Percentiles rank a stretch among this genome's conserved stretches.
phyloP scores from a whole-genome alignment of 495 filamentous ascomycete genomes.

The Recurvomyces mirabilis region DNA sequence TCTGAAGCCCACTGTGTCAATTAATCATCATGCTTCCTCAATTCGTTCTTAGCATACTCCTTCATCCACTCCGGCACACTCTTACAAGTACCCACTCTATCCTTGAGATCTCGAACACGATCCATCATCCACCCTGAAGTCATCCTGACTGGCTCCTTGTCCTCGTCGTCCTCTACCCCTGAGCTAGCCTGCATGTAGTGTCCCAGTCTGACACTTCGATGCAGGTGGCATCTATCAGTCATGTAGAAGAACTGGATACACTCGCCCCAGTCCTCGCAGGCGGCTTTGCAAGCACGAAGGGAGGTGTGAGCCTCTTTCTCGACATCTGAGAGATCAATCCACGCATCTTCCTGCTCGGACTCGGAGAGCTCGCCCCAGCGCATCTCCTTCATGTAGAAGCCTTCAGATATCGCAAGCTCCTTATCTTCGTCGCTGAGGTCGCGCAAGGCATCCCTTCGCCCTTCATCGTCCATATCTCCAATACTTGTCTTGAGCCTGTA shows the following conservation, averaged over 20 bases:
- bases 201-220: constrained; percentile 2
- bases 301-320: constrained; percentile 1
- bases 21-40: too few relatives aligned
- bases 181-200: neutral
- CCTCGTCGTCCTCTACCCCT: neutral
- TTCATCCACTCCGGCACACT: constrained; percentile 2
- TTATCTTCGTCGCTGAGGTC: neutral
- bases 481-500: neutral
- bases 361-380: constrained; percentile 3
- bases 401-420: neutral
- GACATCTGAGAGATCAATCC: neutral
- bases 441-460: neutral
- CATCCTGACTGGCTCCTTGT: neutral
- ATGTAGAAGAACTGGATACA: neutral
- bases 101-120: constrained; percentile 3
- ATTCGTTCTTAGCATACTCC: constrained; percentile 4
- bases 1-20: too few relatives aligned
- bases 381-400: neutral
- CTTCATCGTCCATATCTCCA: neutral
- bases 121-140: neutral
- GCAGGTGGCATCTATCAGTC: constrained; percentile 2
- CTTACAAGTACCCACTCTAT: neutral
- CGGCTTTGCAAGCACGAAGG: neutral
- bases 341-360: neutral
- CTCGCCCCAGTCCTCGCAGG: neutral